These are phyloP conservation scores for Syzygium grande DNA, from an alignment of 345 rosid genomes.

Conservation along the genomic window DNA sequence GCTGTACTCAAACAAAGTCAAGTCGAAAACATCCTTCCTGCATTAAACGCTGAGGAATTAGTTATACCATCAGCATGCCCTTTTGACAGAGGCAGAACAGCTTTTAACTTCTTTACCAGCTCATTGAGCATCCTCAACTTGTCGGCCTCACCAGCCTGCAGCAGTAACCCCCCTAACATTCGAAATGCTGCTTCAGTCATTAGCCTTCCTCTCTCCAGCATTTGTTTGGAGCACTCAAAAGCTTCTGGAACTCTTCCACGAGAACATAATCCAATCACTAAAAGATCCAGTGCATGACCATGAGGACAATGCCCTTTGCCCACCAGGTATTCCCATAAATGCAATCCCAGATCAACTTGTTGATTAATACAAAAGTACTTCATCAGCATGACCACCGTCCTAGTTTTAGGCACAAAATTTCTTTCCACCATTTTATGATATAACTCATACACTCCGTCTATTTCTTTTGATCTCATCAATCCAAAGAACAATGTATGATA, in stretches of 20 bases:
- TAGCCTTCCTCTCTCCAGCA: slow-evolving; percentile 65
- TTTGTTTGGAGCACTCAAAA: slow-evolving; percentile 53
- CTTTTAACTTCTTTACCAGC: slow-evolving; percentile 39
- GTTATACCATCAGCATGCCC: slow-evolving; percentile 1
- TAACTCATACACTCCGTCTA: slow-evolving; percentile 40
- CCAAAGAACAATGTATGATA: slow-evolving; percentile 66
- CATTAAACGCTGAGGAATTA: not conserved
- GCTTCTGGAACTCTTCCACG: slow-evolving; percentile 53
- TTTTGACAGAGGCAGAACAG: slow-evolving; percentile 42
- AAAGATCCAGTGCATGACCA: slow-evolving; percentile 64
- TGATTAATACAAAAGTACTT: slow-evolving; percentile 57
- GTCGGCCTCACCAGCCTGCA: slow-evolving; percentile 21
- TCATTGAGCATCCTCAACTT: slow-evolving; percentile 44
- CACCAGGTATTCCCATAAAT: slow-evolving; percentile 53
- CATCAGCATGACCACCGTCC: slow-evolving; percentile 78
- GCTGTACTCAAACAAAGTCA: not conserved
- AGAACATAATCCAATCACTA: slow-evolving; percentile 65
- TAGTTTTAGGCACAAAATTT: slow-evolving; percentile 54
- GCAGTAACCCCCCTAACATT: slow-evolving; percentile 45
- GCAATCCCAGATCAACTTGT: slow-evolving; percentile 45
- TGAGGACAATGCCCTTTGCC: slow-evolving; percentile 77
- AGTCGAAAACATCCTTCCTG: not conserved
- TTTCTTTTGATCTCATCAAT: slow-evolving; percentile 47
- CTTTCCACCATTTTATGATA: slow-evolving; percentile 45
- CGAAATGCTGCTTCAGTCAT: slow-evolving; percentile 37